A percentile compares a stretch with the other conserved stretches of the same genome.
phyloP scores from a whole-genome alignment of 192 early-diverging fungal species.

The Chytriomyces sp. region DNA sequence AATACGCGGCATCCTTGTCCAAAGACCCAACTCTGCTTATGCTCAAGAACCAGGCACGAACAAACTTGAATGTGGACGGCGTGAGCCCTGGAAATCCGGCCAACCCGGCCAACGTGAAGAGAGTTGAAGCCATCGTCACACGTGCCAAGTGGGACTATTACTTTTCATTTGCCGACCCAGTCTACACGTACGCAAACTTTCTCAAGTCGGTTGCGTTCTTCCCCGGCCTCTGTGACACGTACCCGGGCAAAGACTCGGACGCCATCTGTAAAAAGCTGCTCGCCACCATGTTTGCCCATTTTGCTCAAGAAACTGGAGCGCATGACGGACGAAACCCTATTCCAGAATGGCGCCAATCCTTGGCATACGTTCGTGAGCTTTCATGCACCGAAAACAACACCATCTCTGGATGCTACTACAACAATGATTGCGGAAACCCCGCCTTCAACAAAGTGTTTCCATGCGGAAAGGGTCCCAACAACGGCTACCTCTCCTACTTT shows the following conservation, averaged over 20 bases:
- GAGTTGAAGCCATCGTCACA: conserved; percentile 19
- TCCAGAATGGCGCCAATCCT: conserved; percentile 22
- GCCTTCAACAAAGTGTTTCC: conserved; percentile 15
- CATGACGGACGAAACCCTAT: conserved; percentile 10
- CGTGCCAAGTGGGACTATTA: conserved; percentile 16
- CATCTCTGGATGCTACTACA: conserved; percentile 13
- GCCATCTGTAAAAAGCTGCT: conserved; percentile 14
- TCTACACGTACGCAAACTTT: conserved; percentile 28
- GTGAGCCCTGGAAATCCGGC: not conserved
- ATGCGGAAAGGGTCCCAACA: conserved; percentile 7
- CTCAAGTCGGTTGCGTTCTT: conserved; percentile 26
- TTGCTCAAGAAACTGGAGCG: conserved; percentile 30
- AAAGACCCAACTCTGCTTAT: not conserved
- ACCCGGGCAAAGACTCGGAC: conserved; percentile 20
- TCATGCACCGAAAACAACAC: conserved; percentile 11
- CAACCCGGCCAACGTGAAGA: conserved; percentile 28
- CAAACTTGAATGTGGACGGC: conserved; percentile 3
- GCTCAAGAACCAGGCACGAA: not conserved
- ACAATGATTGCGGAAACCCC: conserved; percentile 27
- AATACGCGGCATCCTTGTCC: not conserved
- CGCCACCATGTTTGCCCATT: conserved; percentile 34
- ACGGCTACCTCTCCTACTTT: conserved; percentile 13
- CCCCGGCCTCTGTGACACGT: conserved; percentile 24
- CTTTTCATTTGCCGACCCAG: conserved; percentile 24
- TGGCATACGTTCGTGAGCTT: conserved; percentile 18